phyloP scores from a whole-genome alignment of 176 grass and related monocot species.

The Carex parvula region DNA sequence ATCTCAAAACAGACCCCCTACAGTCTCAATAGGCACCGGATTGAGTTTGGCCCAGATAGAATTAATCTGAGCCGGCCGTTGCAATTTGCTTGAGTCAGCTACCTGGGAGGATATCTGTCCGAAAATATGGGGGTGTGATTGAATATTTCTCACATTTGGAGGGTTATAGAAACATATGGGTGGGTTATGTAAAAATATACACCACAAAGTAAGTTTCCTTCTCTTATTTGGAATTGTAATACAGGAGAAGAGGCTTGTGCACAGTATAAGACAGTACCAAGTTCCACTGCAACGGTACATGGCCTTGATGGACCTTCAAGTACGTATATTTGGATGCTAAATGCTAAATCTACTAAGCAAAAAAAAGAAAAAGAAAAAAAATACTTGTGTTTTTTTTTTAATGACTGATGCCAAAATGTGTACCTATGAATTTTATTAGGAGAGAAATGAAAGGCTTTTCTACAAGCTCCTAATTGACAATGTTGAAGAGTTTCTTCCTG shows the following conservation, averaged over 20 bases:
- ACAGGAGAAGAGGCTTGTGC: slow-evolving; percentile 83
- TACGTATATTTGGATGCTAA: not conserved
- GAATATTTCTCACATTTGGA: not conserved
- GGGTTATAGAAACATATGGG: not conserved
- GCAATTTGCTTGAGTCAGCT: too few relatives aligned
- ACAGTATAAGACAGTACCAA: slow-evolving; percentile 66
- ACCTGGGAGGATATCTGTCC: too few relatives aligned
- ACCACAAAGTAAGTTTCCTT: not conserved
- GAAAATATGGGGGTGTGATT: not conserved
- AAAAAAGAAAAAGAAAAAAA: not conserved
- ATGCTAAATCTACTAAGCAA: not conserved
- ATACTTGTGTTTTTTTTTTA: not conserved
- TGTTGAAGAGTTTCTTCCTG: slow-evolving; percentile 82
- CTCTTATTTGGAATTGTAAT: slow-evolving; percentile 12
- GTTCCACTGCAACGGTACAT: slow-evolving; percentile 70
- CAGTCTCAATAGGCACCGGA: too few relatives aligned
- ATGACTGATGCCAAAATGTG: not conserved
- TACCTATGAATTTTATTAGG: slow-evolving; percentile 34
- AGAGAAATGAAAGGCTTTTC: slow-evolving; percentile 81
- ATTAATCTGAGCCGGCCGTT: too few relatives aligned
- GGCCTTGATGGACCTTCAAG: slow-evolving; percentile 78
- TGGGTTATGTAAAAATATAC: not conserved
- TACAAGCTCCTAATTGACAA: slow-evolving; percentile 86
- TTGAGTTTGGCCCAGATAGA: too few relatives aligned
- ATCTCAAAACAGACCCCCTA: too few relatives aligned